These are phyloP conservation scores for Akebia trifoliata DNA, from an alignment of 164 flowering plant genomes.

Conservation along the genomic window DNA sequence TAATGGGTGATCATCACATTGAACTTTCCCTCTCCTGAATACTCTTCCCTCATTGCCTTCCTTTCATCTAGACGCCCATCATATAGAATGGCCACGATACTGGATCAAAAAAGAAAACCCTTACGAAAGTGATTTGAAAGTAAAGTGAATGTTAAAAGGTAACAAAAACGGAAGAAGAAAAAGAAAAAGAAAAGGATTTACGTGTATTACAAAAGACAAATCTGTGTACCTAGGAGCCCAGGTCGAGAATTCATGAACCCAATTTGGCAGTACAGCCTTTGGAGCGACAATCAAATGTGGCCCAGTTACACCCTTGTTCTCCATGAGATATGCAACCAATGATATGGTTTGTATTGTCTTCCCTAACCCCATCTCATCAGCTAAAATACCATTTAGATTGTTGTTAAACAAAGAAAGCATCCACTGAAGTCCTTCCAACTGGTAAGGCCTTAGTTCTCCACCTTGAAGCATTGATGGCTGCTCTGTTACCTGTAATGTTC, in stretches of 20 bases:
- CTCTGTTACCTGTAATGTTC: slow-evolving; percentile 66
- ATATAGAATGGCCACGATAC: slow-evolving; percentile 78
- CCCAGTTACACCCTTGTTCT: slow-evolving; percentile 81
- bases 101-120: slow-evolving; percentile 26
- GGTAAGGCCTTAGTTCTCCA: slow-evolving; percentile 89
- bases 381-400: slow-evolving; percentile 93
- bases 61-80: slow-evolving; percentile 91
- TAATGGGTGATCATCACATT: slow-evolving; percentile 94
- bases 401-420: slow-evolving; percentile 97
- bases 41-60: slow-evolving; percentile 73
- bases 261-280: slow-evolving; percentile 95
- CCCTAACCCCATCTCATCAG: slow-evolving; percentile 99
- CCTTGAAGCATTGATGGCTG: slow-evolving; percentile 96
- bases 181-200: too few species aligned
- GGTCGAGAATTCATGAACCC: slow-evolving; percentile 80
- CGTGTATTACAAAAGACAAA: too few species aligned
- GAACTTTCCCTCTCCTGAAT: slow-evolving; percentile 71
- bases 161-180: too few species aligned
- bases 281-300: slow-evolving; percentile 99
- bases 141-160: too few species aligned
- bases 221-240: slow-evolving; percentile 85
- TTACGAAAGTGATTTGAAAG: background rate
- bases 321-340: slow-evolving; percentile 84
- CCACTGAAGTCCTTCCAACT: slow-evolving; percentile 99
- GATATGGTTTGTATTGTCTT: slow-evolving; percentile 98